Evolutionary conservation across 768 basidiomycete species (phyloP).

Genomic region (Termitomyces sp.): DNA sequence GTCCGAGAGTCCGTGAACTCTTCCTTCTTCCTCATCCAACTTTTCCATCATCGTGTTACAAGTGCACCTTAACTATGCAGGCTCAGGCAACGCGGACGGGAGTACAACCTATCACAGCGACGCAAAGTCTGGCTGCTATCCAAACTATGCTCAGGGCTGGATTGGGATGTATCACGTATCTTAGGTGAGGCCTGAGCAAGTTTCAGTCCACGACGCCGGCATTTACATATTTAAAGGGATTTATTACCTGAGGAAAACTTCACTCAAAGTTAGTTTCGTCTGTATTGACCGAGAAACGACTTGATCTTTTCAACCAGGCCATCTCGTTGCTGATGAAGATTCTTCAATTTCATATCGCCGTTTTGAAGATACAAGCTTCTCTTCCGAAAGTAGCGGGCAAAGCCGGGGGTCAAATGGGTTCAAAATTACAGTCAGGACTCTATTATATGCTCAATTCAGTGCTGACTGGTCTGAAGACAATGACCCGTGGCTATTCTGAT

Average conservation of each 20-base stretch:
- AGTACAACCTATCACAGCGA: constrained; percentile 42
- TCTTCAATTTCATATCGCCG: constrained; percentile 24
- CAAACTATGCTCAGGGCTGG: constrained; percentile 71
- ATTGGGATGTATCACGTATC: constrained; percentile 70
- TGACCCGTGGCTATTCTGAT: constrained; percentile 72
- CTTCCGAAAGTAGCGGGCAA: constrained; percentile 30
- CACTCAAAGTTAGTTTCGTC: constrained; percentile 42
- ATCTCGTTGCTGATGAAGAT: constrained; percentile 49
- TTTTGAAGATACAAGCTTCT: constrained; percentile 27
- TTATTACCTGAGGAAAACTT: constrained; percentile 80
- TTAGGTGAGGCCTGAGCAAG: constrained; percentile 40
- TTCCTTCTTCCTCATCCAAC: neutral
- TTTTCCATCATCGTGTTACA: neutral
- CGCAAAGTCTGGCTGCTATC: constrained; percentile 64
- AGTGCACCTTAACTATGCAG: constrained; percentile 21
- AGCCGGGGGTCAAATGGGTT: constrained; percentile 53
- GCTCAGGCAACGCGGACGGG: constrained; percentile 28
- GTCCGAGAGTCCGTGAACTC: neutral
- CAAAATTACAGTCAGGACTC: constrained; percentile 51
- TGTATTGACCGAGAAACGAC: neutral
- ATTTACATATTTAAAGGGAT: constrained; percentile 38
- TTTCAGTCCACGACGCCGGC: neutral
- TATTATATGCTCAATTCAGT: neutral
- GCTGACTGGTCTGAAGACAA: constrained; percentile 29
- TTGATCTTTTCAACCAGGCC: constrained; percentile 29